Evolutionary conservation across 2,329 filamentous ascomycete species (phyloP), one percentile per base, ranked within the genome.

Genomic region (Colletotrichum sp.): DNA sequence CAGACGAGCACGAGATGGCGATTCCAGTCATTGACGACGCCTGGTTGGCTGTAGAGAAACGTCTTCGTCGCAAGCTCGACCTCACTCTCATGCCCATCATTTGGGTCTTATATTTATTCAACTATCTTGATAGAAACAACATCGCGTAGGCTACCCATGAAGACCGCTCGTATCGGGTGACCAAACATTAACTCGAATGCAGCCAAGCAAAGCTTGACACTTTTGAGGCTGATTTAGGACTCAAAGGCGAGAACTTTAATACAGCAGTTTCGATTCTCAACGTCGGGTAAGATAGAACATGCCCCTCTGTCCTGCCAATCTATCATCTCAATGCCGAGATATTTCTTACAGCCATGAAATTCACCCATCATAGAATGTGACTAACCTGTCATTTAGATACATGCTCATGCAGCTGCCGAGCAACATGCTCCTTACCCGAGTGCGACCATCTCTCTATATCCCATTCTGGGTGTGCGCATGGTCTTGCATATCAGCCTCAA

Each of bases 41-140:
- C 15, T 64, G 61, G 61, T 21, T 61, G 13, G 65, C 65, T n/a
- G 32, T 10, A 26, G 65, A 67, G n/a, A 57, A 57, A 13, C 65
- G 65, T 2, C 36, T 80, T 7, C 79, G 80, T 5, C 74, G 75
- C 30, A 78, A 78, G 28, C 77, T 81, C 6, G 79, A 81, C 55
- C 57, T 78, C 64, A 81, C 79, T 1, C 64, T 81, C 13, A 67
- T 81, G 64, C 64, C 39, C 4, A 77, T 77, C 28, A 67, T 67
- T 15, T 67, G 39, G 39, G 52, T 67, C 18, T 16, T 71, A 16
- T 71, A 71, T 34, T 10, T 66, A 18, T 71, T 71, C 60, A 71
- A 71, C 69, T 71, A 71, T 9, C 48, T 71, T 10, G 69, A 71
- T 48, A 65, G 69, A 39, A 71, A 60, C 69, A 71, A 71, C n/a